phyloP scores from a whole-genome alignment of 805 yeast genomes.

The Lipomyces mesembrius region DNA sequence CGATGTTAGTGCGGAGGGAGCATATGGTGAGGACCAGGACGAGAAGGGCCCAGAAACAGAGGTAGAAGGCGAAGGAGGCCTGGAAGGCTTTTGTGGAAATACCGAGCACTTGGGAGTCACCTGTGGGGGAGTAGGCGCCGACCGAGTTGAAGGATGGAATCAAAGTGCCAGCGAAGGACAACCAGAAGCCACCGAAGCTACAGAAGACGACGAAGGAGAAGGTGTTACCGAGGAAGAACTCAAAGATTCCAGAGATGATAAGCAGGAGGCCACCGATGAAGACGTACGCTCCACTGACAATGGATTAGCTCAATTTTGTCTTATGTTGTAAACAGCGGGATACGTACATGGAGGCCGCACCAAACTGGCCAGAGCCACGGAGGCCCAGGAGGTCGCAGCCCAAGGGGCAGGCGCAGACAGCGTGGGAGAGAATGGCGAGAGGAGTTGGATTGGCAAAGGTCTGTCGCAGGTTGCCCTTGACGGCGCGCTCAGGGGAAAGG shows the following conservation, averaged over 20 bases:
- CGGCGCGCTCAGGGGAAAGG: constrained; percentile 32
- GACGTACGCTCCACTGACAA: constrained; percentile 27
- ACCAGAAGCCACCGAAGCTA: constrained; percentile 36
- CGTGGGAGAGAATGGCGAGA: constrained; percentile 33
- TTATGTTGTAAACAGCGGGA: not conserved
- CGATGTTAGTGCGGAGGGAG: constrained; percentile 35
- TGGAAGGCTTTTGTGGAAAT: constrained; percentile 24
- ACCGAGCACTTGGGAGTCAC: constrained; percentile 27
- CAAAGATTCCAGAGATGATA: constrained; percentile 33
- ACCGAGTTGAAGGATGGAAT: constrained; percentile 35
- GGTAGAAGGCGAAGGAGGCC: constrained; percentile 33
- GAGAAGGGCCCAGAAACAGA: constrained; percentile 31
- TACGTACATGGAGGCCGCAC: constrained; percentile 35
- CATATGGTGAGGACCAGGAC: constrained; percentile 29
- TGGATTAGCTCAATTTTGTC: no score
- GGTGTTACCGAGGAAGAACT: constrained; percentile 39
- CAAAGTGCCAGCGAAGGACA: constrained; percentile 33
- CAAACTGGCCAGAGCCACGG: constrained; percentile 36
- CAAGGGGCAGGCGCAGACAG: constrained; percentile 31
- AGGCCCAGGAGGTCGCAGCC: constrained; percentile 37
- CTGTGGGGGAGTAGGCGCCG: constrained; percentile 36
- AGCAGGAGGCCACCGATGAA: constrained; percentile 35
- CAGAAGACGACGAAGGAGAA: constrained; percentile 37
- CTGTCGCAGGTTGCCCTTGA: constrained; percentile 33
- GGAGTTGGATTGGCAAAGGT: constrained; percentile 39